These are phyloP conservation scores for Yamadazyma takamatsuzukensis DNA, from an alignment of 805 yeast species.

Conservation along the genomic window DNA sequence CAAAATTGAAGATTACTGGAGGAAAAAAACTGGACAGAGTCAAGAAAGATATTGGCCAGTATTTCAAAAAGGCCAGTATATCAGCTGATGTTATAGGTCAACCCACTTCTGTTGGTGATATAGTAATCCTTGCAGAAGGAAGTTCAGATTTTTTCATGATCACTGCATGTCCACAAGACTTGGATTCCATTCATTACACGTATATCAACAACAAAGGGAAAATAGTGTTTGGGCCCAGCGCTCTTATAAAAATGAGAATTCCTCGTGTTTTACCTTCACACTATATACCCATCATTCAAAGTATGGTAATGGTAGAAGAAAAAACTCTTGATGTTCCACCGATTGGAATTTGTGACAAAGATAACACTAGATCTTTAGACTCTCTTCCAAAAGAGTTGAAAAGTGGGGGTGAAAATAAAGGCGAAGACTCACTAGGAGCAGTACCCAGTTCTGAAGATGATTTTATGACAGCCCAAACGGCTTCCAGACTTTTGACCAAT, in stretches of 20 bases:
- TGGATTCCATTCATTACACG: conserved; percentile 54
- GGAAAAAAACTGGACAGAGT: background rate
- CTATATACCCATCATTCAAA: conserved; percentile 18
- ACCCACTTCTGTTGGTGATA: conserved; percentile 53
- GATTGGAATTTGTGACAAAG: conserved; percentile 32
- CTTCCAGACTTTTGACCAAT: conserved; percentile 30
- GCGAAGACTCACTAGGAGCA: background rate
- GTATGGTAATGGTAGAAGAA: conserved; percentile 26
- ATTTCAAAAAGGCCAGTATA: conserved; percentile 15
- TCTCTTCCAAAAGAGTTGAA: conserved; percentile 18
- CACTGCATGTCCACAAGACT: conserved; percentile 47
- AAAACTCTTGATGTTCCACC: conserved; percentile 34
- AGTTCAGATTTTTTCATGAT: conserved; percentile 51
- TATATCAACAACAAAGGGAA: conserved; percentile 57
- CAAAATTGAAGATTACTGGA: background rate
- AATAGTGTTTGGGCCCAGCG: conserved; percentile 44
- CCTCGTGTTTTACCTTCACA: conserved; percentile 46
- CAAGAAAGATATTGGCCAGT: conserved; percentile 1
- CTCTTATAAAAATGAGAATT: conserved; percentile 46
- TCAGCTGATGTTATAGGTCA: conserved; percentile 13
- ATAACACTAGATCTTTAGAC: conserved; percentile 19
- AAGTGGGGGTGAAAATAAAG: background rate
- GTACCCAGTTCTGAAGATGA: conserved; percentile 13
- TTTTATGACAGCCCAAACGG: conserved; percentile 31
- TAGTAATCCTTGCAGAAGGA: conserved; percentile 50